phyloP scores from a whole-genome alignment of 306 rosid species.

The Canavalia ensiformis region DNA sequence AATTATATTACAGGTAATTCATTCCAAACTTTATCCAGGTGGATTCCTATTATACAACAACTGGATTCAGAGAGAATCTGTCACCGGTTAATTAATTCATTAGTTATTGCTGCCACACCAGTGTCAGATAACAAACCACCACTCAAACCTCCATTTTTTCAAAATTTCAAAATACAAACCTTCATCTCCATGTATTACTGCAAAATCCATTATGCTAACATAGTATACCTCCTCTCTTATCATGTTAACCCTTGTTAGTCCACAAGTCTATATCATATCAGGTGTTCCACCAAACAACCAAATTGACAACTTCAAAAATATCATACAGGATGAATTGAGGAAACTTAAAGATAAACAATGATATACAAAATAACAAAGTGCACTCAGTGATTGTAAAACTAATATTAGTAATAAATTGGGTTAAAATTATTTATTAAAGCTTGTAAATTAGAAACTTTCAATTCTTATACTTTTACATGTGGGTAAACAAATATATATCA shows the following conservation, averaged over 20 bases:
- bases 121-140: conserved; percentile 37
- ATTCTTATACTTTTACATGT: conserved; percentile 1
- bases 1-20: conserved; percentile 16
- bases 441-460: conserved; percentile 32
- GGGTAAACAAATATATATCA: conserved; percentile 1
- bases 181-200: background rate
- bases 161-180: conserved; percentile 31
- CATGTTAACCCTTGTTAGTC: background rate
- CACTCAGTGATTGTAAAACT: background rate
- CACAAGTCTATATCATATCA: conserved; percentile 25
- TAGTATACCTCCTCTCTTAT: conserved; percentile 3
- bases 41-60: conserved; percentile 30
- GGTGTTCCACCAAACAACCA: conserved; percentile 18
- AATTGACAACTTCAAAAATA: background rate
- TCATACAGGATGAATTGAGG: conserved; percentile 21
- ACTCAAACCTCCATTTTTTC: conserved; percentile 31
- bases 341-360: background rate
- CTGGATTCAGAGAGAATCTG: conserved; percentile 20
- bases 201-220: background rate
- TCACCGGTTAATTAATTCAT: conserved; percentile 9
- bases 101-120: conserved; percentile 22
- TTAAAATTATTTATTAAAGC: conserved; percentile 17
- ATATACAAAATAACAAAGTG: conserved; percentile 4
- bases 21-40: conserved; percentile 28
- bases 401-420: background rate